A percentile compares a stretch with the other conserved stretches of the same genome.
These are phyloP conservation scores for Nakaseomyces delphensis DNA, from an alignment of 1,139 yeast species.

Conservation along the genomic window DNA sequence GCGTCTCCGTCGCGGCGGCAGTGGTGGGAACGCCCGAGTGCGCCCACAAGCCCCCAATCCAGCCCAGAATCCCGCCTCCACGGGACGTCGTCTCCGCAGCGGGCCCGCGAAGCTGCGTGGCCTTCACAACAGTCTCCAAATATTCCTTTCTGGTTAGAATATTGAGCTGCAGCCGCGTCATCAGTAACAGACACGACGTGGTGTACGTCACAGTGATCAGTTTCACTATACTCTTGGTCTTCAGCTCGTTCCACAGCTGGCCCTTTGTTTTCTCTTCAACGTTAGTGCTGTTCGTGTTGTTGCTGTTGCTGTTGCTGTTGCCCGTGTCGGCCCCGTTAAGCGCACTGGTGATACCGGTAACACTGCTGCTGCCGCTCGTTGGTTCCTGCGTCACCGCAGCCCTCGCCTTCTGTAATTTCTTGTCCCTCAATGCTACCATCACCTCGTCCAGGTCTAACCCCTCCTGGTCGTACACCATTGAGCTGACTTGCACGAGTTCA, in stretches of 20 bases:
- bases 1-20: slow-evolving; percentile 1
- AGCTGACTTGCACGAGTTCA: slow-evolving; percentile 72
- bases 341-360: slow-evolving; percentile 13
- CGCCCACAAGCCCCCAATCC: neutral
- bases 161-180: slow-evolving; percentile 79
- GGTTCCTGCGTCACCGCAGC: neutral
- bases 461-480: slow-evolving; percentile 31
- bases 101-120: slow-evolving; percentile 37
- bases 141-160: slow-evolving; percentile 81
- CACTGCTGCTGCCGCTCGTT: slow-evolving; percentile 3
- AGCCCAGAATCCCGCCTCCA: neutral
- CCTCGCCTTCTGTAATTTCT: slow-evolving; percentile 16
- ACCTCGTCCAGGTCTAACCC: slow-evolving; percentile 25
- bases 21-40: neutral
- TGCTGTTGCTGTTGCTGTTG: slow-evolving; percentile 1
- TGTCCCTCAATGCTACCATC: slow-evolving; percentile 21
- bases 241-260: slow-evolving; percentile 80
- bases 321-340: slow-evolving; percentile 6
- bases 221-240: slow-evolving; percentile 65
- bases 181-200: slow-evolving; percentile 57
- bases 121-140: slow-evolving; percentile 63
- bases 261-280: slow-evolving; percentile 41
- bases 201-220: slow-evolving; percentile 65
- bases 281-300: slow-evolving; percentile 7
- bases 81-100: neutral